Conservation (phyloP, 2,329 filamentous ascomycete genomes). For the Paradendryphiella salina region DNA sequence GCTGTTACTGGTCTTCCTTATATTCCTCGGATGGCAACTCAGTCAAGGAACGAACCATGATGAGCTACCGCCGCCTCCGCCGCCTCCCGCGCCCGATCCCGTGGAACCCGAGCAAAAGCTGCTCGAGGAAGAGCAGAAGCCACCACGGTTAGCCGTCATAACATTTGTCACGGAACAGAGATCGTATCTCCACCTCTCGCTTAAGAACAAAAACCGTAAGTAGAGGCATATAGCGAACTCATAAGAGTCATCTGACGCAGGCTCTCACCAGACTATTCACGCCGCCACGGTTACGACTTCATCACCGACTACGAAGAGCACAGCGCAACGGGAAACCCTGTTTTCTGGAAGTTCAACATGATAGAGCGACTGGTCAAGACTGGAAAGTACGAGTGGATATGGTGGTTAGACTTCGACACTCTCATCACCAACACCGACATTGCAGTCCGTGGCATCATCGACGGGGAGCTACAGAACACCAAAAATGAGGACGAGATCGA, state of each 20-base stretch:
- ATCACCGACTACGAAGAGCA: slow-evolving; percentile 48
- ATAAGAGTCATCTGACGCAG: slow-evolving; percentile 6
- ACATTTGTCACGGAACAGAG: slow-evolving; percentile 45
- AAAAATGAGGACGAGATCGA: slow-evolving; percentile 42
- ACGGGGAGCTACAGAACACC: slow-evolving; percentile 37
- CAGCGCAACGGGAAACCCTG: slow-evolving; percentile 29
- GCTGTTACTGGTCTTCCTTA: slow-evolving; percentile 35
- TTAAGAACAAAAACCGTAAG: slow-evolving; percentile 48
- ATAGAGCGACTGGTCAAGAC: slow-evolving; percentile 41
- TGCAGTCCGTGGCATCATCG: slow-evolving; percentile 43
- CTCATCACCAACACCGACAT: slow-evolving; percentile 48
- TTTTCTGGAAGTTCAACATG: slow-evolving; percentile 49
- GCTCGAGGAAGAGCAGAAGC: slow-evolving; percentile 15
- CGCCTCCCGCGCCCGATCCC: slow-evolving; percentile 1
- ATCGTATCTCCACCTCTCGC: slow-evolving; percentile 43
- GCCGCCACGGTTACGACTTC: slow-evolving; percentile 48
- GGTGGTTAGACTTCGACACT: slow-evolving; percentile 51
- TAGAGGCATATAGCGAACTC: background rate
- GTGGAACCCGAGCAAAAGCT: slow-evolving; percentile 4
- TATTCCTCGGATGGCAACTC: slow-evolving; percentile 40
- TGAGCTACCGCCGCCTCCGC: slow-evolving; percentile 15
- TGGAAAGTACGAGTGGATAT: slow-evolving; percentile 48
- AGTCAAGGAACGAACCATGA: slow-evolving; percentile 27
- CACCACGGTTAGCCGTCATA: slow-evolving; percentile 40
- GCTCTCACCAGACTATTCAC: slow-evolving; percentile 41